Evolutionary conservation across 768 basidiomycete species (phyloP), one percentile per base, ranked within the genome.

Genomic region (Gloeostereum incarnatum): DNA sequence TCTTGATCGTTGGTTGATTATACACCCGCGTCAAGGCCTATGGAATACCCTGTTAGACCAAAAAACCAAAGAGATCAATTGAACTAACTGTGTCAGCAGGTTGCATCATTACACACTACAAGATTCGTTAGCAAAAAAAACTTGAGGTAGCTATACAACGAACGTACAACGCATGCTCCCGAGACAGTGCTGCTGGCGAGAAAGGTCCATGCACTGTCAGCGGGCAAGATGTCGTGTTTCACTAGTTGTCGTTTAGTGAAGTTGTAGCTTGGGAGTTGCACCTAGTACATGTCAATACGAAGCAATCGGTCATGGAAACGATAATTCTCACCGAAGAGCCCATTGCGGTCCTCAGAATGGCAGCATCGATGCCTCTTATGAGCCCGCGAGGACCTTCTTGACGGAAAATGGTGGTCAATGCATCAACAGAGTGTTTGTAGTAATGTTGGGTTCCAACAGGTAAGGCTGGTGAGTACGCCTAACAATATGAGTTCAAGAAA

Each of bases 201-300:
- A 57, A 85, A 99, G 1, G 91, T 88, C 79, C 76, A 85, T 22
- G 83, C 72, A 42, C 82, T 90, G 51, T 90, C 75, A 6, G 79
- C 76, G 22, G 78, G 75, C 29, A 86, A 59, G 41, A 88, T 73
- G 3, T 79, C 79, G 42, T 73, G 64, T 27, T 69, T 65, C 5
- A 83, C 73, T 31, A 99, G 61, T 38, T 81, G 74, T 35, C 72
- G 76, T 59, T 99, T 99, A 21, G 90, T 87, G 58, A 87, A 85
- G 48, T 90, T 93, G 57, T 99, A 99, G 33, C 87, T 87, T 2
- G 96, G 96, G 19, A 99, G 61, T 75, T 99, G 96, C 6, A 93
- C 89, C 75, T 86, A 50, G n/a, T n/a, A n/a, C n/a, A n/a, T n/a
- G n/a, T n/a, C n/a, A n/a, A n/a, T n/a, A n/a, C n/a, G n/a, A n/a